Percentiles rank a stretch among this genome's conserved stretches.
phyloP scores from a whole-genome alignment of 73 alveolate species.

The Paramecium biaurelia region DNA sequence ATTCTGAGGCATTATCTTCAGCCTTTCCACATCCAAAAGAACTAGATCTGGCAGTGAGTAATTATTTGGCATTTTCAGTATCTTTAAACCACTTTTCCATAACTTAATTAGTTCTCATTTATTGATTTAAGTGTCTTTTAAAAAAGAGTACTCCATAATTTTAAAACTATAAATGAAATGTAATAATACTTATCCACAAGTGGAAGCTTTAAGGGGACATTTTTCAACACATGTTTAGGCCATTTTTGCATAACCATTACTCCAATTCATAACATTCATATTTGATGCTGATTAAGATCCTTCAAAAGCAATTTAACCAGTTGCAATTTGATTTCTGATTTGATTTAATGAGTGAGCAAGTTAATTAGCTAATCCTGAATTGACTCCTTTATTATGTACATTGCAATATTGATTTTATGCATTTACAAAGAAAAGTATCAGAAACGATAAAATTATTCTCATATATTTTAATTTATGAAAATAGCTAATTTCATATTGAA shows the following conservation, averaged over 20 bases:
- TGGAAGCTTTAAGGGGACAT: background rate
- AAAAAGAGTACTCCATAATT: constrained; percentile 12
- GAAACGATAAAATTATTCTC: constrained; percentile 15
- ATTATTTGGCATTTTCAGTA: background rate
- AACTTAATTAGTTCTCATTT: background rate
- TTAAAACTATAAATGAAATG: background rate
- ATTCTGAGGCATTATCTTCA: background rate
- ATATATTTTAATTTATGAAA: background rate
- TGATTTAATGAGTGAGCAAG: background rate
- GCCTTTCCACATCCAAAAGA: constrained; percentile 43
- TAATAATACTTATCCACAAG: background rate
- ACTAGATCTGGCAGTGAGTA: background rate
- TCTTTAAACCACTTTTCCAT: constrained; percentile 17
- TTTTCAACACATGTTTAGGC: constrained; percentile 38
- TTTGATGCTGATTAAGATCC: constrained; percentile 50
- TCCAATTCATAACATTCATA: constrained; percentile 27
- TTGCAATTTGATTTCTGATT: constrained; percentile 30
- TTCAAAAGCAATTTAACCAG: constrained; percentile 32
- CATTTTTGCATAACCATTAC: constrained; percentile 24
- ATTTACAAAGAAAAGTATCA: background rate
- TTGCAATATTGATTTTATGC: background rate
- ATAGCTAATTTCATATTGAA: background rate
- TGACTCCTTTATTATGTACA: constrained; percentile 1
- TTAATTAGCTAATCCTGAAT: constrained; percentile 12
- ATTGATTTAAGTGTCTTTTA: background rate